Conservation (phyloP, 495 filamentous ascomycete genomes). For the Talaromyces borbonicus region DNA sequence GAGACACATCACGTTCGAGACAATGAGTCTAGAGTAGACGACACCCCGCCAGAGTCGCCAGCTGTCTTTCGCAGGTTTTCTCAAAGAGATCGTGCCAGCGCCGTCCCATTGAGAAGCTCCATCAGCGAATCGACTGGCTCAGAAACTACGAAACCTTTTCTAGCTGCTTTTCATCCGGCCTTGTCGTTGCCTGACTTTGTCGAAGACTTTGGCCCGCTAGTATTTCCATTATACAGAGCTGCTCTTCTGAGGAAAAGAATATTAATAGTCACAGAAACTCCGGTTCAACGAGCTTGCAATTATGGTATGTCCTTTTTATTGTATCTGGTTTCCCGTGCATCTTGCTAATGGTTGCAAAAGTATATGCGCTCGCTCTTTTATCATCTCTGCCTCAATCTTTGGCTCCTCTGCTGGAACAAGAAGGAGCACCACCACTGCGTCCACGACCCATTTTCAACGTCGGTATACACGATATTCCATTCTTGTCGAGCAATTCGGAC, state of each 20-base stretch:
- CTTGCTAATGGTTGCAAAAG: constrained; percentile 34
- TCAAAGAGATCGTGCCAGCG: constrained; percentile 27
- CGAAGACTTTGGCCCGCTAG: constrained; percentile 76
- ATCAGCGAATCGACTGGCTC: constrained; percentile 42
- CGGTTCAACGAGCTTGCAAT: constrained; percentile 76
- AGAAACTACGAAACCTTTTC: constrained; percentile 55
- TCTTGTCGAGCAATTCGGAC: constrained; percentile 41
- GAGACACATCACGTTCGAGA: constrained; percentile 49
- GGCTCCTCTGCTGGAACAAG: constrained; percentile 44
- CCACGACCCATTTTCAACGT: constrained; percentile 82
- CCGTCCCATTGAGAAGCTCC: constrained; percentile 20
- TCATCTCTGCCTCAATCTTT: constrained; percentile 64
- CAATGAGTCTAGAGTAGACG: constrained; percentile 25
- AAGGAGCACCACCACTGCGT: constrained; percentile 42
- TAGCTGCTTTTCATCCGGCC: constrained; percentile 76
- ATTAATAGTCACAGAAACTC: constrained; percentile 71
- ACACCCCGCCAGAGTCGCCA: constrained; percentile 44
- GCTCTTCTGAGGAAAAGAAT: constrained; percentile 82
- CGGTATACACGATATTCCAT: constrained; percentile 85
- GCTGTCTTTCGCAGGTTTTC: constrained; percentile 38
- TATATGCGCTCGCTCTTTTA: constrained; percentile 87
- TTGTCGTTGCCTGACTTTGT: constrained; percentile 67
- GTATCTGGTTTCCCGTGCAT: background rate
- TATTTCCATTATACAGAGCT: constrained; percentile 87
- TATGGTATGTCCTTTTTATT: constrained; percentile 50